phyloP scores from a whole-genome alignment of 345 rosid species.

The Eucalyptus microcorys region DNA sequence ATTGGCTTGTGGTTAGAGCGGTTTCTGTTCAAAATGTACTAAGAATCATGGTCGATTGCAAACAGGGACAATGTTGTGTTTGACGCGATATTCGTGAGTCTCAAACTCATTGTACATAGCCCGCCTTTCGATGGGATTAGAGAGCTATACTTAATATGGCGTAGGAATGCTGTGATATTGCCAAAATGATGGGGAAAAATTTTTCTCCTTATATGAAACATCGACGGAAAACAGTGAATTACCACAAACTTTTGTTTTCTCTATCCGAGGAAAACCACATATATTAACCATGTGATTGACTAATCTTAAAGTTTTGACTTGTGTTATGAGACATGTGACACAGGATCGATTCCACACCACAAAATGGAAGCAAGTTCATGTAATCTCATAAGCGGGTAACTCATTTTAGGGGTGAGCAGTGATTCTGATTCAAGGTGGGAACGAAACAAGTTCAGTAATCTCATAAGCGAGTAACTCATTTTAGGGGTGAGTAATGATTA shows the following conservation, averaged over 20 bases:
- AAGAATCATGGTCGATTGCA: background rate
- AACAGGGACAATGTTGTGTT: background rate
- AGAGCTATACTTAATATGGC: background rate
- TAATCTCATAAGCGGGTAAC: background rate
- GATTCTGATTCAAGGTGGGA: too few relatives aligned
- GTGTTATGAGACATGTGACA: background rate
- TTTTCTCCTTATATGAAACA: background rate
- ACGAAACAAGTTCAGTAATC: background rate
- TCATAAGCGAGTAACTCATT: background rate
- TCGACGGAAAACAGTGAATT: accelerated
- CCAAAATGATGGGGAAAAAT: accelerated
- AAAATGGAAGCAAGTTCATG: background rate
- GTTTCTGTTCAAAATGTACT: background rate
- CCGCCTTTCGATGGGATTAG: background rate
- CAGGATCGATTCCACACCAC: background rate
- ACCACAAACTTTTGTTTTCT: background rate
- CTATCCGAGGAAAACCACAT: accelerated
- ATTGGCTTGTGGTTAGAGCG: background rate
- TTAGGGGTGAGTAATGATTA: background rate
- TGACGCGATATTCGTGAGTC: background rate
- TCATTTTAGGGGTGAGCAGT: background rate
- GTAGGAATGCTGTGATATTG: background rate
- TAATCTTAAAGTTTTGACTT: background rate
- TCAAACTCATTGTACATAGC: background rate
- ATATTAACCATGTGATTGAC: too few relatives aligned